Conservation (phyloP, 306 rosid species). For the Castanopsis chinensis region DNA sequence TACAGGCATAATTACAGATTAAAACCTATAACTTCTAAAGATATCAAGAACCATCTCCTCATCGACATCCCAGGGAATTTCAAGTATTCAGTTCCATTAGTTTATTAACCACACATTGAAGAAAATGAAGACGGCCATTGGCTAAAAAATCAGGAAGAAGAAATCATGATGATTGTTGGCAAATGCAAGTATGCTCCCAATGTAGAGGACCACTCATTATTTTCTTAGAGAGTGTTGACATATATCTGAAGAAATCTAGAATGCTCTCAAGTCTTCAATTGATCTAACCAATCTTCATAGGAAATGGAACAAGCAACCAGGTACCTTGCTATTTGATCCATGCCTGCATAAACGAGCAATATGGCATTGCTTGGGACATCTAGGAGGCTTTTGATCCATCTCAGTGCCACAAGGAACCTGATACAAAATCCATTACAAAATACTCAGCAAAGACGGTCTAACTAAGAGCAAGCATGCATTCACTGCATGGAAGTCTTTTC, state of each 20-base stretch:
- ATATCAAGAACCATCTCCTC: neutral
- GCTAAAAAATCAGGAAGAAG: neutral
- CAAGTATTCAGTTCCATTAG: neutral
- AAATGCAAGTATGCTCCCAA: neutral
- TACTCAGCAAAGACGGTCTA: constrained; percentile 15
- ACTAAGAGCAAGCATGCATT: constrained; percentile 8
- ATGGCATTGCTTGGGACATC: constrained; percentile 68
- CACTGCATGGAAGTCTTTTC: neutral
- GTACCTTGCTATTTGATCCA: constrained; percentile 70
- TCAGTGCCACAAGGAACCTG: constrained; percentile 99
- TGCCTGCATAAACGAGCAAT: constrained; percentile 77
- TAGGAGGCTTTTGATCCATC: constrained; percentile 89
- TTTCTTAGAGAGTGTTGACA: neutral
- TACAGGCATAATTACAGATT: constrained; percentile 1
- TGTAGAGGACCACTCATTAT: neutral
- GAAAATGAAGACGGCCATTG: neutral
- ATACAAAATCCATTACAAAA: constrained; percentile 23
- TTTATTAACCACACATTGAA: neutral
- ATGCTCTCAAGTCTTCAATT: constrained; percentile 5
- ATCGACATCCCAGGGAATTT: neutral
- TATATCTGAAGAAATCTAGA: neutral
- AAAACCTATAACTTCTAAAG: neutral
- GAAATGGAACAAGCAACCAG: constrained; percentile 18
- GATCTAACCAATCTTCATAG: neutral
- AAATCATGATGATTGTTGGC: neutral